Evolutionary conservation across 164 flowering plant genomes (phyloP).

Genomic region (Echeveria elegans): DNA sequence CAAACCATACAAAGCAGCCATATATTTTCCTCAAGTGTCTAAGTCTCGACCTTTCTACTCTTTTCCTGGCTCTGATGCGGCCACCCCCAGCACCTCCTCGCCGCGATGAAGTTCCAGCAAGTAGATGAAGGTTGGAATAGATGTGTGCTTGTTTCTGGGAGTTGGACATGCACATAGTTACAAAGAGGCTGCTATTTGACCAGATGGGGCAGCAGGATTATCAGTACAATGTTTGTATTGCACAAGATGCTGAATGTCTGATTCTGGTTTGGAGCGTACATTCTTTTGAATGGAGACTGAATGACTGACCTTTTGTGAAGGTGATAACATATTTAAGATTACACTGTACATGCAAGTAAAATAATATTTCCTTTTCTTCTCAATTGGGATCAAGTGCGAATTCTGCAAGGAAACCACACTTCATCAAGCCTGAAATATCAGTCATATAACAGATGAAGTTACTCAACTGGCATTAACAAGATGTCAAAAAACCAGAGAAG

Average conservation of each 20-base stretch:
- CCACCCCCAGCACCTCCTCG: neutral
- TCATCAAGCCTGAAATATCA: neutral
- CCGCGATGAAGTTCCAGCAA: neutral
- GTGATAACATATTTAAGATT: neutral
- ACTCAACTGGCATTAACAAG: neutral
- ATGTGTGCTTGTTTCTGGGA: neutral
- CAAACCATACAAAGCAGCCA: neutral
- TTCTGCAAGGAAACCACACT: neutral
- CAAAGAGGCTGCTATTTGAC: neutral
- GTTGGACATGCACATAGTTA: neutral
- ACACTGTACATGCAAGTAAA: neutral
- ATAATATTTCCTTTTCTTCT: no score
- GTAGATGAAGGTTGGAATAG: neutral
- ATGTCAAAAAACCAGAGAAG: no score
- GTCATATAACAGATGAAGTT: neutral
- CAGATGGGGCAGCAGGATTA: neutral
- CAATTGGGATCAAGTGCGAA: neutral
- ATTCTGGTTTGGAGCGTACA: neutral
- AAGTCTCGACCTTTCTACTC: neutral
- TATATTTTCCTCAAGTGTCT: neutral
- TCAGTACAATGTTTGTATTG: neutral
- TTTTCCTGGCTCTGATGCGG: neutral
- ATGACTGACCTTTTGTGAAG: neutral
- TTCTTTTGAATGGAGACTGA: neutral
- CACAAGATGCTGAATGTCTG: constrained; percentile 1